Percentiles rank a stretch among this genome's conserved stretches.
Evolutionary conservation across 306 rosid species (phyloP).

Genomic region (Cyamopsis tetragonoloba): DNA sequence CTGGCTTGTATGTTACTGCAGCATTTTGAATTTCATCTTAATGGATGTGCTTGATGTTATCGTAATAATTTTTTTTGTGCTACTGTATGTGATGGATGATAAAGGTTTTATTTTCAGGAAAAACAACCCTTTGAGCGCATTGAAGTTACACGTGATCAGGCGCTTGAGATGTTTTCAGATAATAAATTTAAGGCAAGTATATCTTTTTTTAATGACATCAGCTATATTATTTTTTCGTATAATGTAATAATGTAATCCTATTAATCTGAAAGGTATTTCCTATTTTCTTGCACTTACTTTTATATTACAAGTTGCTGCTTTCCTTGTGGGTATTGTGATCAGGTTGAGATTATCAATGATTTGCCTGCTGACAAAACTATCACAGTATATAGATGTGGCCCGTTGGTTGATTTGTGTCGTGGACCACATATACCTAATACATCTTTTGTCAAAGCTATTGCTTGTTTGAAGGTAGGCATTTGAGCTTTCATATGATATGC

Average conservation of each 20-base stretch:
- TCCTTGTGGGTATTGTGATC: slow-evolving; percentile 22
- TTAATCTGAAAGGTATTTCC: slow-evolving; percentile 4
- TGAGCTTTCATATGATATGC: neutral
- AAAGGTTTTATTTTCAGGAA: slow-evolving; percentile 44
- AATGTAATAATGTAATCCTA: neutral
- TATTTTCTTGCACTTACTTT: slow-evolving; percentile 12
- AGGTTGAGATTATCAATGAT: slow-evolving; percentile 95
- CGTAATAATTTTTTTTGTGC: neutral
- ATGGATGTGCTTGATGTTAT: neutral
- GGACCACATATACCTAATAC: slow-evolving; percentile 98
- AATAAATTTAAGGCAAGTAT: slow-evolving; percentile 77
- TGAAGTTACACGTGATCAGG: slow-evolving; percentile 86
- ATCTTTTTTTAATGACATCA: neutral
- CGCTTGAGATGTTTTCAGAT: slow-evolving; percentile 80
- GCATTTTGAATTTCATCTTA: neutral
- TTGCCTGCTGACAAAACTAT: slow-evolving; percentile 89
- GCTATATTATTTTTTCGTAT: neutral
- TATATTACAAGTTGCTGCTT: neutral
- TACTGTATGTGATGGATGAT: neutral
- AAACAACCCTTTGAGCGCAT: slow-evolving; percentile 93
- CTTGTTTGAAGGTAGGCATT: slow-evolving; percentile 72
- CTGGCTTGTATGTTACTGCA: neutral
- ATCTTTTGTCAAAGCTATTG: slow-evolving; percentile 89
- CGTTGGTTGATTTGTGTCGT: slow-evolving; percentile 90
- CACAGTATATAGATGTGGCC: slow-evolving; percentile 97